Conservation (phyloP, 1,284 basidiomycete genomes). For the Apiotrichum porosum region DNA sequence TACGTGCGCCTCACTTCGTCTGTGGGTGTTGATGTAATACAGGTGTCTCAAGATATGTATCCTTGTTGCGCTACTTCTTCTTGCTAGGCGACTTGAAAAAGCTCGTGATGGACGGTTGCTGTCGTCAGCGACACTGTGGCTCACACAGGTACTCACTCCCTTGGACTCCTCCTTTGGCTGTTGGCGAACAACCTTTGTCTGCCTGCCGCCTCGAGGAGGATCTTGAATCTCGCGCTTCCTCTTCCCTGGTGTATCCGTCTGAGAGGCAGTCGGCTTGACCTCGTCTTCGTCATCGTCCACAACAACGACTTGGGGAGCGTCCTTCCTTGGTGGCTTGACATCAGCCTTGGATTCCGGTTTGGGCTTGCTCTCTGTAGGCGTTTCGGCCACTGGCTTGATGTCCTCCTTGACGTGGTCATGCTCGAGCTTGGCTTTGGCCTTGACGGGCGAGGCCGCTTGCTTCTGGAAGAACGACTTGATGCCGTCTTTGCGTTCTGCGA, state of each 20-base stretch:
- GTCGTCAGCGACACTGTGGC: not conserved
- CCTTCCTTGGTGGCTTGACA: not conserved
- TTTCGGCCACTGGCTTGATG: conserved; percentile 36
- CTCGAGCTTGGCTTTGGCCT: conserved; percentile 4
- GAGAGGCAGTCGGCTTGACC: not conserved
- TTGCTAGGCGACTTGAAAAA: conserved; percentile 42
- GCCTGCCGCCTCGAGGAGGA: conserved; percentile 21
- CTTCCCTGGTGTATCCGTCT: not conserved
- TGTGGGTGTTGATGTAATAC: too few species aligned
- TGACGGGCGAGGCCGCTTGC: conserved; percentile 48
- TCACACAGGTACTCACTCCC: conserved; percentile 15
- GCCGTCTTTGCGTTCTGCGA: conserved; percentile 74
- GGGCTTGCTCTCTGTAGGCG: conserved; percentile 15
- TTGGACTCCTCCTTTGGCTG: conserved; percentile 17
- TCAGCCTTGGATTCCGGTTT: conserved; percentile 2
- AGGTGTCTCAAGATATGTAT: too few species aligned
- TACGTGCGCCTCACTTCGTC: too few species aligned
- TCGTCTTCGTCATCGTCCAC: conserved; percentile 2
- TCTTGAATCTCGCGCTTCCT: conserved; percentile 7
- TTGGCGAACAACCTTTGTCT: conserved; percentile 32
- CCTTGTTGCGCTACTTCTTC: too few species aligned
- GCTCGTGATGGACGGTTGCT: conserved; percentile 38
- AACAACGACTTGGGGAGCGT: not conserved
- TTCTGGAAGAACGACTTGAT: conserved; percentile 82
- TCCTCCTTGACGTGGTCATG: conserved; percentile 18